Evolutionary conservation across 2,329 filamentous ascomycete genomes (phyloP).

Genomic region (Exophiala sp.): DNA sequence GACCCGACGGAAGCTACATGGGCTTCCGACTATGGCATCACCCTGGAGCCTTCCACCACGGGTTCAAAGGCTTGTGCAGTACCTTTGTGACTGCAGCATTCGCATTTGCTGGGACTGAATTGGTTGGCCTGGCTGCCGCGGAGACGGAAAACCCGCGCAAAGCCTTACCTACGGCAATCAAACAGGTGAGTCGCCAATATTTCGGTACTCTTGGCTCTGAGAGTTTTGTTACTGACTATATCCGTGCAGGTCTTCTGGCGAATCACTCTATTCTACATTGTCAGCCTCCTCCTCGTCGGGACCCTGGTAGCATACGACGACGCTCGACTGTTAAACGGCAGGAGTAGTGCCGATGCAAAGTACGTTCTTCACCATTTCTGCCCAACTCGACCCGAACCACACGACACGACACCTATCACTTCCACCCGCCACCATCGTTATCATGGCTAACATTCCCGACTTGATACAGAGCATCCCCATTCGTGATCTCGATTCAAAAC

Average conservation of each 20-base stretch:
- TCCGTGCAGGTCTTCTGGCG: constrained; percentile 40
- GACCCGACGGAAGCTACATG: constrained; percentile 66
- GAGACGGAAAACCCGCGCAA: constrained; percentile 50
- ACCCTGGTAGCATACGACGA: constrained; percentile 42
- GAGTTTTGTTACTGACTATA: too few relatives aligned
- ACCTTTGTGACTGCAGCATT: constrained; percentile 55
- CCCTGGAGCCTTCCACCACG: constrained; percentile 44
- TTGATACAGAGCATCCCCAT: constrained; percentile 51
- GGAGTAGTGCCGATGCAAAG: constrained; percentile 37
- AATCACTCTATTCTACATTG: constrained; percentile 47
- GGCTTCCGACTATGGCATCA: constrained; percentile 67
- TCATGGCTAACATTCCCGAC: not conserved
- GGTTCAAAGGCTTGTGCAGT: constrained; percentile 49
- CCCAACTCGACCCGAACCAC: too few relatives aligned
- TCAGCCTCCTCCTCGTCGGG: constrained; percentile 43
- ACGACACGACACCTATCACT: too few relatives aligned
- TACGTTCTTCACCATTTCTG: constrained; percentile 8
- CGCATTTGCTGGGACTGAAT: constrained; percentile 52
- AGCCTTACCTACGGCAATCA: constrained; percentile 44
- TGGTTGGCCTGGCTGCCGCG: constrained; percentile 50
- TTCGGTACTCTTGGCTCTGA: too few relatives aligned
- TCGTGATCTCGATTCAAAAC: constrained; percentile 59
- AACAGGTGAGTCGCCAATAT: constrained; percentile 40
- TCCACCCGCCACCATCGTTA: too few relatives aligned
- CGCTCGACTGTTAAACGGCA: constrained; percentile 37